Percentiles rank a stretch among this genome's conserved stretches.
Conservation (phyloP, 2,329 filamentous ascomycete species). For the Diplodia sapinea region DNA sequence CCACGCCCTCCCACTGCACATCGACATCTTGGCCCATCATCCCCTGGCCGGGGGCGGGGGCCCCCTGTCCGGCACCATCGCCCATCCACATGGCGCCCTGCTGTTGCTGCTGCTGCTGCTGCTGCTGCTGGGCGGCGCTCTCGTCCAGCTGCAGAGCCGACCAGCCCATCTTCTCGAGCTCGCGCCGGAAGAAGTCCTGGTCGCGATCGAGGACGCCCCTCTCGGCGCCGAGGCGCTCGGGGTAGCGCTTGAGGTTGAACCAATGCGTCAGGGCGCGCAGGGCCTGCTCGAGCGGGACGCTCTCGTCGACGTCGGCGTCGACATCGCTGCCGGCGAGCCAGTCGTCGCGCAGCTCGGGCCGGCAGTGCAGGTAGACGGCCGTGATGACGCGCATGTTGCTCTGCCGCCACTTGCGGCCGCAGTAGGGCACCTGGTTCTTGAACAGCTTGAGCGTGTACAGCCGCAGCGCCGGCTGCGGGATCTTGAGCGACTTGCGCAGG, state of each 20-base stretch:
- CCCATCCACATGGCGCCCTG: background rate
- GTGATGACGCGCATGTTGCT: constrained; percentile 99
- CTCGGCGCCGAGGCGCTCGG: constrained; percentile 70
- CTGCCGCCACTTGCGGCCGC: constrained; percentile 96
- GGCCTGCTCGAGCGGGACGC: constrained; percentile 88
- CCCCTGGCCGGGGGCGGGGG: too few relatives aligned
- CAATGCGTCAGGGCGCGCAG: constrained; percentile 89
- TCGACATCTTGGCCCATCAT: constrained; percentile 19
- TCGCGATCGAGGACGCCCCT: constrained; percentile 51
- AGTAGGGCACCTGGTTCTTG: constrained; percentile 98
- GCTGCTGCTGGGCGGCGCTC: background rate
- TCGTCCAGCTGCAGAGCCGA: constrained; percentile 36
- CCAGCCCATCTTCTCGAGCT: constrained; percentile 59
- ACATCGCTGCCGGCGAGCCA: constrained; percentile 92
- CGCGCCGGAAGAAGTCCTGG: constrained; percentile 56
- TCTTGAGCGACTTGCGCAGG: constrained; percentile 86
- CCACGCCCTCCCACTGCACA: constrained; percentile 16
- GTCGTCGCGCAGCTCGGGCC: constrained; percentile 90
- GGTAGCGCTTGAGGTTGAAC: constrained; percentile 85
- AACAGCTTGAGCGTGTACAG: constrained; percentile 97
- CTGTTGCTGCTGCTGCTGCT: too few relatives aligned
- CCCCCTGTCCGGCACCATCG: background rate
- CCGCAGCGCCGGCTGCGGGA: constrained; percentile 84
- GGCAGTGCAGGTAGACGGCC: constrained; percentile 90
- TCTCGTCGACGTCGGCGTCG: constrained; percentile 91